Percentiles rank a stretch among this genome's conserved stretches.
These are phyloP conservation scores for Annulohypoxylon moriforme DNA, from an alignment of 495 filamentous ascomycete genomes.

Conservation along the genomic window DNA sequence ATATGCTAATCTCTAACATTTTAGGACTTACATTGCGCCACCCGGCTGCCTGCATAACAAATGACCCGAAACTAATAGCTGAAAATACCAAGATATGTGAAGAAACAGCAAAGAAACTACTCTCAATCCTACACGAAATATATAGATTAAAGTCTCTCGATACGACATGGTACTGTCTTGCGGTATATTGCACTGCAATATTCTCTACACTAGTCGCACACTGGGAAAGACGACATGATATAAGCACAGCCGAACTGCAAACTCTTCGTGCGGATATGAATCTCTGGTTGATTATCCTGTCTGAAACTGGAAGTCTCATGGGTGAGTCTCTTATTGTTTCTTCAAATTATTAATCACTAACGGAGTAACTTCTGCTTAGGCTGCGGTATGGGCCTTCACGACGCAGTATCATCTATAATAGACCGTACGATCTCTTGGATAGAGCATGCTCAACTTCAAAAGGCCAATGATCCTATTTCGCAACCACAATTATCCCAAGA, in stretches of 20 bases:
- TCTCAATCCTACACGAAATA: slow-evolving; percentile 68
- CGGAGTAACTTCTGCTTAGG: slow-evolving; percentile 24
- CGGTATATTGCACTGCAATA: slow-evolving; percentile 77
- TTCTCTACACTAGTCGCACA: slow-evolving; percentile 77
- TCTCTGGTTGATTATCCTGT: slow-evolving; percentile 73
- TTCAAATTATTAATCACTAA: background rate
- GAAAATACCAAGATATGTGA: slow-evolving; percentile 77
- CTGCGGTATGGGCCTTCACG: slow-evolving; percentile 54
- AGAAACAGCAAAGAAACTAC: slow-evolving; percentile 70
- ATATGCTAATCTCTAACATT: slow-evolving; percentile 41
- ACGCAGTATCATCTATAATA: slow-evolving; percentile 54
- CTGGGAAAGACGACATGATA: slow-evolving; percentile 71
- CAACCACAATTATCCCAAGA: slow-evolving; percentile 42
- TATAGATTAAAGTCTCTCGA: slow-evolving; percentile 75
- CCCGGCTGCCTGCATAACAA: slow-evolving; percentile 74
- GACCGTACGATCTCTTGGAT: slow-evolving; percentile 59
- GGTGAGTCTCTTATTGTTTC: slow-evolving; percentile 57
- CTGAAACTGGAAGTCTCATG: slow-evolving; percentile 70
- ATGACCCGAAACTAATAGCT: slow-evolving; percentile 67
- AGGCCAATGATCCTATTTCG: slow-evolving; percentile 40
- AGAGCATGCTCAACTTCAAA: slow-evolving; percentile 53
- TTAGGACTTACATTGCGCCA: slow-evolving; percentile 65
- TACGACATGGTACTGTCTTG: slow-evolving; percentile 80
- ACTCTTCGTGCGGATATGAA: slow-evolving; percentile 73
- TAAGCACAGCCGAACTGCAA: slow-evolving; percentile 63